Base-by-base conservation (phyloP, 2,329 filamentous ascomycete genomes). In the Pseudogymnoascus sp. region DNA sequence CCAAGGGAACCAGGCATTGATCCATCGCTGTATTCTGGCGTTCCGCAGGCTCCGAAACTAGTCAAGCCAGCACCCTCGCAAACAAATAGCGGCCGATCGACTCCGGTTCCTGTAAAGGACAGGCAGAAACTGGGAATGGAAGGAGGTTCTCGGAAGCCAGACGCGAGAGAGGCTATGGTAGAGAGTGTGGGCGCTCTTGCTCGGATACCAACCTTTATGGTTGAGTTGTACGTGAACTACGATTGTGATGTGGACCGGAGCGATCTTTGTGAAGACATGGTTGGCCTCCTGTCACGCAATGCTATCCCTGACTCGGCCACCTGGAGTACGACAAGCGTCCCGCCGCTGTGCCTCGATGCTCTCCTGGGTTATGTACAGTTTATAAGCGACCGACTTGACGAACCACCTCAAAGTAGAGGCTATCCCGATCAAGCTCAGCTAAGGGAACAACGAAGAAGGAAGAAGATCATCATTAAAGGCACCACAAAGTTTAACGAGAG, bases 321-420 rank as follows among this genome's bases (percentile, higher is more conserved):
- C 5, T 99, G 94, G 94, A 99, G 95, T 74, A 99, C 94, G 9
- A 97, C 93, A 4, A 99, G 96, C 72, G 95, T 99, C 1, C 94
- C 94, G 13, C 94, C 94, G 0, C 79, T 99, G 2, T 99, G 94
- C 70, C 80, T 99, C 21, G 94, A 99, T 76, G 92, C 94, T 8
- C 79, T 99, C 9, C 80, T 99, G 25, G 88, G 91, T 13, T 97
- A 92, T 69, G 85, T 99, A 35, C 92, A 97, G 71, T 96, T 91
- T 67, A 88, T 99, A 66, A 89, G 91, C 0, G 92, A 96, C 72
- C 84, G 94, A 62, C 77, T 97, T 15, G 84, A 95, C 59, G 84
- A 94, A 61, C 78, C 84, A 27, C 85, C 90, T 0, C 73, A 77
- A 2, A 78, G 76, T 9, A 85, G 88, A 61, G 86, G 85, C 0